Percentiles rank a stretch among this genome's conserved stretches.
Conservation (phyloP, 805 yeast genomes). For the Yamadazyma sp. region DNA sequence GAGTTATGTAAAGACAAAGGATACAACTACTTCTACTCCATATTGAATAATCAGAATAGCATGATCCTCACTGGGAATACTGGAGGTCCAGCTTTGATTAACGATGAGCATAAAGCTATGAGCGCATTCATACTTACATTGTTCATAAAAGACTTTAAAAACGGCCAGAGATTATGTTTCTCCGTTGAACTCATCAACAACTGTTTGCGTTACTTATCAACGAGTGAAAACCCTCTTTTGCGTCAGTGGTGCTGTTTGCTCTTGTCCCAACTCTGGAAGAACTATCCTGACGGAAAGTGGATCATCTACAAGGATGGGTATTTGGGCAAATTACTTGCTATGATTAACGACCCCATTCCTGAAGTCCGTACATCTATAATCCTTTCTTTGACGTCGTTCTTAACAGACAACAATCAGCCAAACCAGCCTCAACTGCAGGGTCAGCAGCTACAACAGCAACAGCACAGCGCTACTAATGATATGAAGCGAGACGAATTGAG, state of each 20-base stretch:
- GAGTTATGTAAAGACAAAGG: constrained; percentile 92
- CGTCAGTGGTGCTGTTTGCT: constrained; percentile 91
- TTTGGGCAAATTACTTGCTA: constrained; percentile 51
- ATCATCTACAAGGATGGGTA: constrained; percentile 65
- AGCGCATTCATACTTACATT: constrained; percentile 87
- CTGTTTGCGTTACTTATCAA: constrained; percentile 61
- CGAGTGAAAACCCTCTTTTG: constrained; percentile 78
- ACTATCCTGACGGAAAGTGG: constrained; percentile 72
- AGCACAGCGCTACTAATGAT: constrained; percentile 22
- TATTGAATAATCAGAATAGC: constrained; percentile 49
- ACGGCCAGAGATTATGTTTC: constrained; percentile 79
- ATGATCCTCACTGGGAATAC: constrained; percentile 28
- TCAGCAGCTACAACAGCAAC: constrained; percentile 19
- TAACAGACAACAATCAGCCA: constrained; percentile 43
- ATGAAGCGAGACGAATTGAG: constrained; percentile 48
- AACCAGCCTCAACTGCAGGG: constrained; percentile 15
- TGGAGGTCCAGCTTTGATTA: constrained; percentile 40
- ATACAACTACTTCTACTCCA: constrained; percentile 79
- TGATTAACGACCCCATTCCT: constrained; percentile 87
- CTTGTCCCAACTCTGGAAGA: constrained; percentile 72
- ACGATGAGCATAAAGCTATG: constrained; percentile 91
- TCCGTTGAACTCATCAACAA: constrained; percentile 70
- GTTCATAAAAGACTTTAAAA: constrained; percentile 75
- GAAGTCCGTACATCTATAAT: constrained; percentile 89
- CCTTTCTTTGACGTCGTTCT: constrained; percentile 66